Percentiles rank a stretch among this genome's conserved stretches.
Conservation (phyloP, 805 yeast genomes). For the Zygoascus bituminiphila region DNA sequence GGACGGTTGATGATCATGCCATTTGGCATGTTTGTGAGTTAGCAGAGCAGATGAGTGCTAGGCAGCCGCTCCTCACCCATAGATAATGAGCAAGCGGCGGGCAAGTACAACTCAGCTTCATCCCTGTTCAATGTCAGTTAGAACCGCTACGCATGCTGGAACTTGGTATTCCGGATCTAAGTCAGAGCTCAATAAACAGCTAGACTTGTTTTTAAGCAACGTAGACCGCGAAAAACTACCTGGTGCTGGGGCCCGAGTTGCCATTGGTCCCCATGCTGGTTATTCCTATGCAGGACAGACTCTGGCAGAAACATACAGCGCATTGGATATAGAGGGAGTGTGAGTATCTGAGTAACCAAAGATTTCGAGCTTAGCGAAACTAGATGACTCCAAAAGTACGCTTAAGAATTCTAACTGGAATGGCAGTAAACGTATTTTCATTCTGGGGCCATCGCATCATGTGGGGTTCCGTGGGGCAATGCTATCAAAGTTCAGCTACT, state of each 20-base stretch:
- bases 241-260: conserved; percentile 39
- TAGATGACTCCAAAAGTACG: not conserved
- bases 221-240: conserved; percentile 15
- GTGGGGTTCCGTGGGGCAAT: conserved; percentile 63
- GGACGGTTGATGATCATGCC: not conserved
- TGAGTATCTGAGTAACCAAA: conserved; percentile 9
- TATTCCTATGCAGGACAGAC: conserved; percentile 72
- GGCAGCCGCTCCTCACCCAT: too few relatives aligned
- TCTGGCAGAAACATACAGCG: conserved; percentile 66
- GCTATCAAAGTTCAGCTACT: conserved; percentile 42
- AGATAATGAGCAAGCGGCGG: too few relatives aligned
- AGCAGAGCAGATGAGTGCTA: too few relatives aligned
- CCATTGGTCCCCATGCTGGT: conserved; percentile 83
- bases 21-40: not conserved
- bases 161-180: conserved; percentile 66
- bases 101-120: too few relatives aligned
- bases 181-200: conserved; percentile 38
- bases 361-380: too few relatives aligned
- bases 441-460: conserved; percentile 92
- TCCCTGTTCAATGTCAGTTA: not conserved
- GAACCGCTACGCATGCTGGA: conserved; percentile 75
- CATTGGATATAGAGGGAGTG: conserved; percentile 52
- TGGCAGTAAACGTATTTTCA: conserved; percentile 51
- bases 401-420: not conserved
- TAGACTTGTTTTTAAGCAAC: conserved; percentile 39